Conservation (phyloP, 345 rosid species). For the Linum lewisii region DNA sequence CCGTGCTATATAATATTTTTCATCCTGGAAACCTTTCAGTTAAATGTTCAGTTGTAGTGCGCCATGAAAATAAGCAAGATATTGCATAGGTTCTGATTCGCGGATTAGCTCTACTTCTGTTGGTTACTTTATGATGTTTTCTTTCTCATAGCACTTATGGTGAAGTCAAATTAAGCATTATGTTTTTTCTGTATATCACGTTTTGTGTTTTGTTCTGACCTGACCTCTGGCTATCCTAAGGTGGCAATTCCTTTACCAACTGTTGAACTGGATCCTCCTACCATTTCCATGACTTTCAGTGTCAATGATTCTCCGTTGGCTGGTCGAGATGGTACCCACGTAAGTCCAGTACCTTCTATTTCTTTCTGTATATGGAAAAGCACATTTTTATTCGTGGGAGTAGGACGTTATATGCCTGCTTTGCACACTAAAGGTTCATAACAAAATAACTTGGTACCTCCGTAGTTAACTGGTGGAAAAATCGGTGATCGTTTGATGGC, state of each 20-base stretch:
- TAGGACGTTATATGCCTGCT: not conserved
- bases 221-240: constrained; percentile 28
- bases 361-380: not conserved
- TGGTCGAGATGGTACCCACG: constrained; percentile 89
- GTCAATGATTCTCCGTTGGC: constrained; percentile 97
- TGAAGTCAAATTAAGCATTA: no score
- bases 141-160: no score
- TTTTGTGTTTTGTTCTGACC: constrained; percentile 13
- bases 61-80: no score
- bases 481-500: constrained; percentile 84
- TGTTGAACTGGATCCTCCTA: constrained; percentile 90
- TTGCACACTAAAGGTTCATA: not conserved
- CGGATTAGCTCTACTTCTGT: no score
- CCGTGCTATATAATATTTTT: no score
- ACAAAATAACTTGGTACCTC: constrained; percentile 4
- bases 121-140: no score
- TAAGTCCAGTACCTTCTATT: constrained; percentile 30
- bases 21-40: no score
- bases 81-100: no score
- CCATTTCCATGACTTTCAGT: constrained; percentile 97
- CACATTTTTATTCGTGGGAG: not conserved
- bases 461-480: constrained; percentile 84
- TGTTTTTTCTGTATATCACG: no score
- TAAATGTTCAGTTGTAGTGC: no score
- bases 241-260: constrained; percentile 74